These are phyloP conservation scores for Boletus reticulatus DNA, from an alignment of 768 basidiomycete species.

Conservation along the genomic window DNA sequence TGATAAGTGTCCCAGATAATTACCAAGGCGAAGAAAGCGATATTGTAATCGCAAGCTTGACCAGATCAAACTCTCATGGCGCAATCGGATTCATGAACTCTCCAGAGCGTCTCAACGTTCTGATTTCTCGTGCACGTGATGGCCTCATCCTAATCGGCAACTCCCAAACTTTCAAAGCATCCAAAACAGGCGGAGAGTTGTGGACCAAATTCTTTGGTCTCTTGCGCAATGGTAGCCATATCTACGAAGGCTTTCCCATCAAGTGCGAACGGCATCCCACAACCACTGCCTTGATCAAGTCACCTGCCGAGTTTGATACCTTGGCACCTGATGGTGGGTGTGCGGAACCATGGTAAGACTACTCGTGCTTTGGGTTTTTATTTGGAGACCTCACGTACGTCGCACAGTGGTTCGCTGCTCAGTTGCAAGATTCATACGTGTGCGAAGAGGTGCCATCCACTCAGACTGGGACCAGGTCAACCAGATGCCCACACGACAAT, in stretches of 20 bases:
- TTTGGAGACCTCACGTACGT: not conserved
- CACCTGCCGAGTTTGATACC: conserved; percentile 47
- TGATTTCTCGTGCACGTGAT: conserved; percentile 66
- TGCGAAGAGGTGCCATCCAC: conserved; percentile 59
- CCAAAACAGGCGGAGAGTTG: conserved; percentile 48
- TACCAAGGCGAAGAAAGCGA: conserved; percentile 78
- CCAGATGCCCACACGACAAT: conserved; percentile 29
- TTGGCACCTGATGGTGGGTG: conserved; percentile 65
- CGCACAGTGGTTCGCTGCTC: conserved; percentile 44
- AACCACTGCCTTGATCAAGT: conserved; percentile 36
- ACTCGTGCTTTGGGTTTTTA: not conserved
- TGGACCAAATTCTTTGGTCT: conserved; percentile 52
- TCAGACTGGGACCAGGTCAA: conserved; percentile 46
- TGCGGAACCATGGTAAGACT: conserved; percentile 51
- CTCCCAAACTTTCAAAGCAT: conserved; percentile 50
- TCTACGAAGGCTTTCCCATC: conserved; percentile 60
- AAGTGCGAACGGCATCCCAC: conserved; percentile 55
- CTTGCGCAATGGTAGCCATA: conserved; percentile 39
- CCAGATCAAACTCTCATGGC: conserved; percentile 51
- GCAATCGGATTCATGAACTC: conserved; percentile 74
- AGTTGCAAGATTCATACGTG: conserved; percentile 54
- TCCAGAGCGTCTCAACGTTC: conserved; percentile 67
- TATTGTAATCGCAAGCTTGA: conserved; percentile 61
- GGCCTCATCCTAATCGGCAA: conserved; percentile 68
- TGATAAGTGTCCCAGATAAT: conserved; percentile 46